These are phyloP conservation scores for Lepiota venenata DNA, from an alignment of 768 basidiomycete species.

Conservation along the genomic window DNA sequence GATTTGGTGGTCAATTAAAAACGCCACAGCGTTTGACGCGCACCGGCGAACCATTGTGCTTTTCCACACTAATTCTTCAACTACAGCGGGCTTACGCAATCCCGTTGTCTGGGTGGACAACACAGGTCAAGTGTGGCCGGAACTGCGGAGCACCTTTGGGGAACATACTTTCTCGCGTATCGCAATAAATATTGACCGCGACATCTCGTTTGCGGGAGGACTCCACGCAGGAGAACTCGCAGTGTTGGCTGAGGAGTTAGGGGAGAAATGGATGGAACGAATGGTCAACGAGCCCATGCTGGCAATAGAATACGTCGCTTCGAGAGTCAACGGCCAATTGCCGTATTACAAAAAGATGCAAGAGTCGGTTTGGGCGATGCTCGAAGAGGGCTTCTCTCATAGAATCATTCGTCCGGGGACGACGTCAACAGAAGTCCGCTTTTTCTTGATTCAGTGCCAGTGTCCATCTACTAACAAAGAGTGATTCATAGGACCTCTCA, in stretches of 20 bases:
- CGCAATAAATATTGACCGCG: constrained; percentile 41
- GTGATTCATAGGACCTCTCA: constrained; percentile 36
- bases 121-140: constrained; percentile 45
- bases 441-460: neutral
- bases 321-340: constrained; percentile 38
- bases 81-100: constrained; percentile 33
- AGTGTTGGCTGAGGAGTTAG: constrained; percentile 33
- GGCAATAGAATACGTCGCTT: constrained; percentile 44
- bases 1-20: constrained; percentile 48
- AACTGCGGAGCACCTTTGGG: constrained; percentile 34
- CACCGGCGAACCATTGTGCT: constrained; percentile 46
- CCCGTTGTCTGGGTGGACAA: constrained; percentile 48
- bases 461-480: neutral
- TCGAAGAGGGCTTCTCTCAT: constrained; percentile 50
- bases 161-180: constrained; percentile 36
- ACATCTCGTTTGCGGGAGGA: constrained; percentile 47
- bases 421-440: constrained; percentile 40
- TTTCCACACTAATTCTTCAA: constrained; percentile 42
- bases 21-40: constrained; percentile 44
- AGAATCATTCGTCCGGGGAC: constrained; percentile 35
- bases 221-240: constrained; percentile 46
- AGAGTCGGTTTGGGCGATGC: constrained; percentile 49
- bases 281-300: constrained; percentile 42
- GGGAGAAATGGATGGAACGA: constrained; percentile 36
- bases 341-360: constrained; percentile 41